Conservation (phyloP, 352 stramenopile genomes). For the Phytophthora agathidicida region DNA sequence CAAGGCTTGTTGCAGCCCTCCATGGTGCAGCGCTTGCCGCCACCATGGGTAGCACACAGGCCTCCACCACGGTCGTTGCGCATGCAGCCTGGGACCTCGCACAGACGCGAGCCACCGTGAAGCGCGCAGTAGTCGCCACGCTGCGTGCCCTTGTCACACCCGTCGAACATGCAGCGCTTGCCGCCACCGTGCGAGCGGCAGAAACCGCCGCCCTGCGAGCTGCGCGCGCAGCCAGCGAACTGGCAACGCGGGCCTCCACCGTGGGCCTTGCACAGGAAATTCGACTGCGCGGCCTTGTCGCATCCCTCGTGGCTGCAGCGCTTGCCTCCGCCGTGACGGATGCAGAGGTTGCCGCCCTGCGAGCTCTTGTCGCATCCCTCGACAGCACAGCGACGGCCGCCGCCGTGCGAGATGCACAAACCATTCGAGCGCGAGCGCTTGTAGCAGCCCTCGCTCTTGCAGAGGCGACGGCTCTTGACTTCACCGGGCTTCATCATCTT, state of each 20-base stretch:
- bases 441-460: constrained; percentile 77
- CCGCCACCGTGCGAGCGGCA: constrained; percentile 88
- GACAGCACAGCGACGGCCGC: constrained; percentile 76
- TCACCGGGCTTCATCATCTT: constrained; percentile 23
- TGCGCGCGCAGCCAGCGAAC: constrained; percentile 63
- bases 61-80: constrained; percentile 87
- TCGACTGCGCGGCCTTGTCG: constrained; percentile 83
- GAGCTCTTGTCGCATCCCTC: constrained; percentile 84
- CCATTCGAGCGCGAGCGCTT: constrained; percentile 89
- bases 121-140: constrained; percentile 86
- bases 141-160: constrained; percentile 89
- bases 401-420: constrained; percentile 87
- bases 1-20: constrained; percentile 77
- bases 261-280: constrained; percentile 89
- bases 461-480: constrained; percentile 61
- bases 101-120: constrained; percentile 85
- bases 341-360: constrained; percentile 85
- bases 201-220: constrained; percentile 80
- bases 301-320: constrained; percentile 81
- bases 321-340: constrained; percentile 86
- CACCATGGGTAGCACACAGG: constrained; percentile 71
- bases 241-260: constrained; percentile 84
- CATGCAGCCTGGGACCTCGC: constrained; percentile 81
- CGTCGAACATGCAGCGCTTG: constrained; percentile 86
- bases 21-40: constrained; percentile 81